Evolutionary conservation across 1,139 yeast species (phyloP), one percentile per base, ranked within the genome.

Genomic region (Waltiozyma sp.): DNA sequence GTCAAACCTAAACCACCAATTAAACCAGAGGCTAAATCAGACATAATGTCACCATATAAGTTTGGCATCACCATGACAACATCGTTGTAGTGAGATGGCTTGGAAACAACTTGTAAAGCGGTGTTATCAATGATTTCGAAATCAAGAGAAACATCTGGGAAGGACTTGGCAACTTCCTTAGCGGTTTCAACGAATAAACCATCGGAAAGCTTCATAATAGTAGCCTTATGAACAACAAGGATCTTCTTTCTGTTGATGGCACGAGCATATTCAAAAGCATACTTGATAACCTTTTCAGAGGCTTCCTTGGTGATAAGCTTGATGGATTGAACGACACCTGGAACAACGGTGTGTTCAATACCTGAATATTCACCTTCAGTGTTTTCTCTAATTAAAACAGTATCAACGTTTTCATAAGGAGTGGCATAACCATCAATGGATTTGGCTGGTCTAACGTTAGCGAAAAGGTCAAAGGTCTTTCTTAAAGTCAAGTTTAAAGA

Each of bases 331-430:
- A 91, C 97, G 45, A 91, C 97, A 61, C 98, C 98, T 52, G 97
- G 97, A 46, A 88, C 94, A 52, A 91, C 89, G 52, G 89, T 84
- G 73, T 91, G 98, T 73, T 91, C 98, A 57, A 91, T 89, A 69
- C 98, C 98, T 38, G 96, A 88, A 73, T 91, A 91, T 71, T 91
- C 98, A 70, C 97, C 98, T 71, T 91, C 98, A 57, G 98, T 91
- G 78, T 91, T 91, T 72, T 91, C 98, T 76, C 98, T 87, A 66
- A 91, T 88, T 62, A 91, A 75, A 42, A 91, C 96, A 51, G 96
- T 83, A 70, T 91, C 94, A 53, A 91, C 96, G 64, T 86, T 75
- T 58, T 86, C 83, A 72, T 89, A 91, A 41, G 96, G 94, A 51
- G 97, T 91, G 68, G 89, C 77, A 78, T 77, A 91, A 57, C 98